Base-by-base conservation (phyloP, 805 yeast species). In the Sugiyamaella marilandica region DNA sequence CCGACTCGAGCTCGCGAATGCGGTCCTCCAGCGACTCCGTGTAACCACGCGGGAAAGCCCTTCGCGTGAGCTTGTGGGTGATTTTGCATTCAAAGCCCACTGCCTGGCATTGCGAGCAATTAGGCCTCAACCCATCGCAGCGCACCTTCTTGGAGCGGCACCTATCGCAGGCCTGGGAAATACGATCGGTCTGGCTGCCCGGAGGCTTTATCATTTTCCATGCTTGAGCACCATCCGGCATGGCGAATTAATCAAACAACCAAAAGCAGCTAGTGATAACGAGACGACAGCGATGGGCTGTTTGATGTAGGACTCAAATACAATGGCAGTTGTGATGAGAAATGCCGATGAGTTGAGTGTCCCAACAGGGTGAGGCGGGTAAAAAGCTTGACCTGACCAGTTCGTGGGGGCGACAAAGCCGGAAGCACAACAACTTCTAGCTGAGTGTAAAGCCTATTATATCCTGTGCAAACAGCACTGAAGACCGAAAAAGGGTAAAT, bases 121-220 rank as follows among this genome's bases (percentile, higher is more conserved):
- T 81, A 2, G 81, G 77, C 29, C 76, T 62, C 52, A 79, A 77
- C 1, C 94, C 94, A 60, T 86, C 92, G 70, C 95, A 86, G 53
- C 83, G 79, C 49, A 68, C 62, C 62, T 67, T 87, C 63, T 86
- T 87, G 47, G 87, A 80, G 48, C 96, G 73, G 64, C 96, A 90
- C 48, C 97, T 71, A 65, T 89, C 96, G 68, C 97, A 89, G 0
- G 96, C 96, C 65, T 89, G 96, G 0, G 96, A 91, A 2, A 87
- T 86, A 52, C 96, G 70, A 53, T 81, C 84, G 0, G 78, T 74
- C 26, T 78, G 74, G 11, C 82, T 72, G 1, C 92, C 91, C 1
- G 87, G 87, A 1, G 87, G 78, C 57, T 79, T 78, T 53, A 87
- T 87, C 39, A 80, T 78, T 59, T 80, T 82, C 69, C 73, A 68